Percentiles rank a stretch among this genome's conserved stretches.
Conservation (phyloP, 2,329 filamentous ascomycete genomes). For the Cladophialophora bantiana region DNA sequence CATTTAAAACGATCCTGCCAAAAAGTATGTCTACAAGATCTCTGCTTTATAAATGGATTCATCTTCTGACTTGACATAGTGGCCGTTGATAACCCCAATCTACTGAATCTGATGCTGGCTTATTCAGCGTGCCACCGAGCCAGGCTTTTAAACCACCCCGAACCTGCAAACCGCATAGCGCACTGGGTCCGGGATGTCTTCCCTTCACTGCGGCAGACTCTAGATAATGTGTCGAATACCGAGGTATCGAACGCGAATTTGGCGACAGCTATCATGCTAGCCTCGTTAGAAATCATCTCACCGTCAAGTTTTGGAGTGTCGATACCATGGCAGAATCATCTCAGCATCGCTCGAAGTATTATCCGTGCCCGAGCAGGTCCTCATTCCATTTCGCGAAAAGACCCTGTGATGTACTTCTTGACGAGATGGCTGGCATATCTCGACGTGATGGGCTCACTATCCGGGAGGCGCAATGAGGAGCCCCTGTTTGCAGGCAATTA, state of each 20-base stretch:
- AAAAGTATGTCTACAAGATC: slow-evolving; percentile 59
- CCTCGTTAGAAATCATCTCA: slow-evolving; percentile 82
- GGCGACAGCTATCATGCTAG: slow-evolving; percentile 83
- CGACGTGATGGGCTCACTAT: slow-evolving; percentile 77
- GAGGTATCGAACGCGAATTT: slow-evolving; percentile 75
- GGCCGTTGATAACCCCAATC: slow-evolving; percentile 59
- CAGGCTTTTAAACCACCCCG: slow-evolving; percentile 73
- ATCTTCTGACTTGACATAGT: slow-evolving; percentile 57
- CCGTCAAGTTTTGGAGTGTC: slow-evolving; percentile 81
- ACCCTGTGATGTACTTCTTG: slow-evolving; percentile 74
- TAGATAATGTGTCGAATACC: slow-evolving; percentile 73
- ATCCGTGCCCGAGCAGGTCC: slow-evolving; percentile 71
- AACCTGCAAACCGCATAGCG: slow-evolving; percentile 79
- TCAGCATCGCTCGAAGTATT: slow-evolving; percentile 76
- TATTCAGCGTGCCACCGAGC: slow-evolving; percentile 87
- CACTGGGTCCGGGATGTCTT: slow-evolving; percentile 76
- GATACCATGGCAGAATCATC: slow-evolving; percentile 80
- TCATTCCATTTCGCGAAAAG: slow-evolving; percentile 59
- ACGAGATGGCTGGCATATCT: slow-evolving; percentile 85
- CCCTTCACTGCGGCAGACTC: slow-evolving; percentile 71
- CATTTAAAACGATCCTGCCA: slow-evolving; percentile 67
- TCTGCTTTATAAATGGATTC: slow-evolving; percentile 45
- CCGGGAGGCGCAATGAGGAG: slow-evolving; percentile 63
- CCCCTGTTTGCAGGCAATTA: slow-evolving; percentile 60
- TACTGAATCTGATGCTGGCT: slow-evolving; percentile 77